Base-by-base conservation (phyloP, 345 rosid genomes). In the Eucalyptus globulus region DNA sequence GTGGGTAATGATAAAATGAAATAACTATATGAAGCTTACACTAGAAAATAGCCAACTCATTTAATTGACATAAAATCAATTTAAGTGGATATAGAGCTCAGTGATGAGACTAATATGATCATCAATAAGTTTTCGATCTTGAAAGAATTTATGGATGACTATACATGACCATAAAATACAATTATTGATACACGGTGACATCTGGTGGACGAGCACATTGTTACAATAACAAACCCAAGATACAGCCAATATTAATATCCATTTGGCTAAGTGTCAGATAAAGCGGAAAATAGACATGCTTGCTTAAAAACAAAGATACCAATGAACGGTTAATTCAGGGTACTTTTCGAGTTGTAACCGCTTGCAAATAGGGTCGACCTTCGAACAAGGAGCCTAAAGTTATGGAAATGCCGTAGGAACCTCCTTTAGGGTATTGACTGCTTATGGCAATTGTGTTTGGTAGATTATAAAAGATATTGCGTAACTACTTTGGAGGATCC, bases 121-220 rank as follows among this genome's bases (percentile, higher is more conserved):
- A 56, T 56, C 1, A 0, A 1, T 56, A 56, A 56, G 62, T 10
- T 56, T 21, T 56, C 2, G 12, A 21, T 24, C 5, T 9, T 56
- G 62, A 10, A 34, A 34, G 13, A 72, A 37, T 13, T 72, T 37
- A 10, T 37, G 1, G 0, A 16, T 34, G 24, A 31, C 43, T 31
- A 31, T 8, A 21, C 4, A 34, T 37, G 80, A 69, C 7, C 80
- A 17, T 9, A 40, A 69, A 69, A 34, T 69, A 9, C 13, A 34
- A 21, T 19, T 69, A 5, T 17, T 11, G 44, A 34, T 69, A 44
- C 0, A 0, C 2, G 4, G 21, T 16, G 19, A 3, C 37, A 8
- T 19, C 0, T 1, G 5, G 10, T 14, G 34, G 76, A n/a, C 1
- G 1, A 31, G 37, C 43, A 69, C 11, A 11, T 34, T 69, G 44